Conservation (phyloP, 305 asterid genomes). For the Withania somnifera region DNA sequence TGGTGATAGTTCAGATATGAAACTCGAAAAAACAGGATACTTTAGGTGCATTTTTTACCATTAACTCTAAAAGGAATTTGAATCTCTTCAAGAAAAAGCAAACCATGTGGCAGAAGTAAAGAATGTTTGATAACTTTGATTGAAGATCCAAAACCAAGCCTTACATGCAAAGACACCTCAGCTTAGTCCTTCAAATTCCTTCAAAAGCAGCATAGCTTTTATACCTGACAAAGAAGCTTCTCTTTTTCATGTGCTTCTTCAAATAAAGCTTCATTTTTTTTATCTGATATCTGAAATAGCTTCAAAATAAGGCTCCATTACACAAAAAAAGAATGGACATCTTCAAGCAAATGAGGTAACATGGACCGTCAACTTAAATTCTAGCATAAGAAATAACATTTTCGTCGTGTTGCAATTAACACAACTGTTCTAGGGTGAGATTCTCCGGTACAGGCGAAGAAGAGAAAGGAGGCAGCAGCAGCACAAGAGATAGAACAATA, state of each 20-base stretch:
- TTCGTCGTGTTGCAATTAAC: neutral
- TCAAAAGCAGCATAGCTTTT: conserved; percentile 5
- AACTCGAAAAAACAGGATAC: neutral
- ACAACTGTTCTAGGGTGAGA: conserved; percentile 25
- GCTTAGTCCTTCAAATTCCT: conserved; percentile 21
- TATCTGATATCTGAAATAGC: neutral
- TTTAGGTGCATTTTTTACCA: neutral
- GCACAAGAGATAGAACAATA: conserved; percentile 27
- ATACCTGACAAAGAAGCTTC: conserved; percentile 14
- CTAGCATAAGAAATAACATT: neutral
- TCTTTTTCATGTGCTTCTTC: conserved; percentile 20
- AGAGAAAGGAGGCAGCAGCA: conserved; percentile 29
- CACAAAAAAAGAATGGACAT: conserved; percentile 30
- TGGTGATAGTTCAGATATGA: neutral
- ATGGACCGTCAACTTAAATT: neutral
- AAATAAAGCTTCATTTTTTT: conserved; percentile 15
- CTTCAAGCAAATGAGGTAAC: conserved; percentile 47
- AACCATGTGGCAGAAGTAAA: conserved; percentile 25
- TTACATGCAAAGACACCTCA: conserved; percentile 42
- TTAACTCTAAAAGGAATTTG: neutral
- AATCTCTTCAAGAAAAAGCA: neutral
- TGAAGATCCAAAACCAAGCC: conserved; percentile 41
- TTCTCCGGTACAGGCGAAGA: conserved; percentile 24
- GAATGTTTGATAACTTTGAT: conserved; percentile 32
- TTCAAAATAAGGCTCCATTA: conserved; percentile 4